A percentile compares a stretch with the other conserved stretches of the same genome.
These are phyloP conservation scores for Kwoniella dejecticola DNA, from an alignment of 768 basidiomycete genomes.

Conservation along the genomic window DNA sequence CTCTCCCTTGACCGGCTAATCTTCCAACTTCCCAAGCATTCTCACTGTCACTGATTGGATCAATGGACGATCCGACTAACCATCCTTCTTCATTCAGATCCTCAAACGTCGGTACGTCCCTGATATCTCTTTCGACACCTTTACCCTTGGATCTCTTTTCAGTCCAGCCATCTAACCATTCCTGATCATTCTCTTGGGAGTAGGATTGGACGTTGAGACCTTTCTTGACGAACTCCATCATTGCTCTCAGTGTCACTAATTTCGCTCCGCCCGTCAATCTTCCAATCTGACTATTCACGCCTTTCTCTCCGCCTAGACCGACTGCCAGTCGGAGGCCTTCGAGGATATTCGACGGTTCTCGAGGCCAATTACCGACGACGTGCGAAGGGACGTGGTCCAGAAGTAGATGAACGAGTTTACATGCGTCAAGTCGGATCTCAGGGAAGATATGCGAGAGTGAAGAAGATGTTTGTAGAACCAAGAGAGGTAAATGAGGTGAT, in stretches of 20 bases:
- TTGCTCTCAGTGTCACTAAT: constrained; percentile 41
- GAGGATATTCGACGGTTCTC: constrained; percentile 48
- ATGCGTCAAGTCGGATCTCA: constrained; percentile 86
- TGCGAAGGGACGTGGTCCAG: constrained; percentile 69
- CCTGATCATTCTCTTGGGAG: not conserved
- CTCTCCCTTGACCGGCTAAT: constrained; percentile 21
- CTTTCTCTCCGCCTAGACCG: constrained; percentile 48
- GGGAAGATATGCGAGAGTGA: constrained; percentile 94
- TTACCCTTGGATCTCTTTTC: constrained; percentile 13
- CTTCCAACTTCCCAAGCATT: constrained; percentile 39
- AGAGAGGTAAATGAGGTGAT: constrained; percentile 69
- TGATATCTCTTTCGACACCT: constrained; percentile 16
- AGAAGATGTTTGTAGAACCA: constrained; percentile 84
- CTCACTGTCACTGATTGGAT: constrained; percentile 10
- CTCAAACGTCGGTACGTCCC: constrained; percentile 11
- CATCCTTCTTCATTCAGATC: constrained; percentile 26
- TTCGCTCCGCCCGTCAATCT: constrained; percentile 35
- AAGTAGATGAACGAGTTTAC: constrained; percentile 74
- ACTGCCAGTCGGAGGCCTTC: constrained; percentile 52
- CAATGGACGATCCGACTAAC: constrained; percentile 14
- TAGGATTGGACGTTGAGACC: constrained; percentile 5
- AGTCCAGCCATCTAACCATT: constrained; percentile 29
- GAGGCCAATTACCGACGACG: constrained; percentile 71
- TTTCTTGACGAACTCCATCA: constrained; percentile 43
- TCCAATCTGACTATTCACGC: constrained; percentile 38